These are phyloP conservation scores for Metroxylon sagu DNA, from an alignment of 176 grass and related monocot species.

Conservation along the genomic window DNA sequence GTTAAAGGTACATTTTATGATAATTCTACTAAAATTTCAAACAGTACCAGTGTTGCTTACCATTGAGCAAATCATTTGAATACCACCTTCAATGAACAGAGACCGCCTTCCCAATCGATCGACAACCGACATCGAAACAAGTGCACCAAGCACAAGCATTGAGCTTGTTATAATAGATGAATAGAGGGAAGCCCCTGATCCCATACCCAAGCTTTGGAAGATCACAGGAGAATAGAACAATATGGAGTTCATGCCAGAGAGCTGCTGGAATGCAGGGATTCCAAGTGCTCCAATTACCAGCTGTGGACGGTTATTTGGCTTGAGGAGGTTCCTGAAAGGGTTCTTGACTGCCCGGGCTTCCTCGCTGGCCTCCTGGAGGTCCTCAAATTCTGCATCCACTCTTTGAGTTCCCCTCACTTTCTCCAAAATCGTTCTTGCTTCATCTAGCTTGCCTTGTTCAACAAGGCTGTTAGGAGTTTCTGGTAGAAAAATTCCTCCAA, in stretches of 20 bases:
- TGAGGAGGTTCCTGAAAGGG: conserved; percentile 31
- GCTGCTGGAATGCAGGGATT: conserved; percentile 15
- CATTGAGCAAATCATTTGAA: conserved; percentile 14
- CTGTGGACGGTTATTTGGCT: conserved; percentile 6
- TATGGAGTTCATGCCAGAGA: conserved; percentile 16
- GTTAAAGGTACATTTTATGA: no score
- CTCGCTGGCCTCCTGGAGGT: conserved; percentile 33
- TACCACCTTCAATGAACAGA: conserved; percentile 11
- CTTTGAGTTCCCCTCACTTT: conserved; percentile 37
- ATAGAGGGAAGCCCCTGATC: conserved; percentile 6
- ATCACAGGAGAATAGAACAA: conserved; percentile 14
- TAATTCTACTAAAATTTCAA: neutral
- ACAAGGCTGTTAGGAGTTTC: conserved; percentile 69
- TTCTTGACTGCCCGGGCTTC: conserved; percentile 27
- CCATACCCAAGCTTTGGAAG: conserved; percentile 14
- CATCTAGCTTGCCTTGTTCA: conserved; percentile 19
- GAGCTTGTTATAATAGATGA: conserved; percentile 10
- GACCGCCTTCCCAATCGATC: conserved; percentile 9
- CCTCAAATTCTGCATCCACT: conserved; percentile 35
- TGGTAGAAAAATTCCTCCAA: conserved; percentile 37
- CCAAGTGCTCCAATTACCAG: conserved; percentile 13
- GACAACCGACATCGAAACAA: conserved; percentile 5
- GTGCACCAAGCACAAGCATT: conserved; percentile 10
- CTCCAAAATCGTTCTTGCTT: conserved; percentile 23
- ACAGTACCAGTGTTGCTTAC: neutral